Base-by-base conservation (phyloP, 495 filamentous ascomycete species). In the Peziza echinospora region DNA sequence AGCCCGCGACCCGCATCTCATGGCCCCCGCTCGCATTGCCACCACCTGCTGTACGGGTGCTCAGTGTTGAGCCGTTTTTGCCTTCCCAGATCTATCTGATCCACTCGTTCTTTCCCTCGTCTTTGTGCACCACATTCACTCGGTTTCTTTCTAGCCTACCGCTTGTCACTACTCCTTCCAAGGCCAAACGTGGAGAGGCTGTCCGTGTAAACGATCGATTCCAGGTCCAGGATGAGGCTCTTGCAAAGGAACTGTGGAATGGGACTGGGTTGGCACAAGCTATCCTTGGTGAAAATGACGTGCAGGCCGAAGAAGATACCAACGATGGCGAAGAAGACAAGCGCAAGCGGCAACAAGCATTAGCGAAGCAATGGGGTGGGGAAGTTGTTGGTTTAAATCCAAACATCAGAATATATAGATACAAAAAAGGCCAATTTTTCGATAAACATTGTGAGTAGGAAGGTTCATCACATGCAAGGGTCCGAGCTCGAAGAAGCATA, bases 391-490 rank as follows among this genome's bases (percentile, higher is more conserved):
- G 85, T 2, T 63, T 94, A 51, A 93, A 89, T 65, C 72, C 80
- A 5, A 89, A 89, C 55, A 92, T 93, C 42, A 65, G 87, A 23
- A 74, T 94, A 19, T 96, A 96, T 65, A 75, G 86, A n/a, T 94
- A 96, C 57, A 67, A 66, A 11, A 72, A 77, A 45, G 84, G 84
- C 0, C 83, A 93, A 58, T 93, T 85, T 54, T 94, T 60, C 30
- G 54, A 60, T 46, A 57, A 57, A 34, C 57, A 60, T 37, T 60
- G 56, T 59, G 49, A 17, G n/a, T 53, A 56, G 43, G 41, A 48
- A 47, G 22, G 49, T 17, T 24, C 51, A 42, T 34, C 26, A 34
- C 26, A 8, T 34, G 8, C 8, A 8, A 34, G 8, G n/a, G 8
- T 8, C 26, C 26, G 26, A 34, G n/a, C n/a, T n/a, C n/a, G n/a